These are phyloP conservation scores for Canavalia ensiformis DNA, from an alignment of 306 rosid genomes.

Conservation along the genomic window DNA sequence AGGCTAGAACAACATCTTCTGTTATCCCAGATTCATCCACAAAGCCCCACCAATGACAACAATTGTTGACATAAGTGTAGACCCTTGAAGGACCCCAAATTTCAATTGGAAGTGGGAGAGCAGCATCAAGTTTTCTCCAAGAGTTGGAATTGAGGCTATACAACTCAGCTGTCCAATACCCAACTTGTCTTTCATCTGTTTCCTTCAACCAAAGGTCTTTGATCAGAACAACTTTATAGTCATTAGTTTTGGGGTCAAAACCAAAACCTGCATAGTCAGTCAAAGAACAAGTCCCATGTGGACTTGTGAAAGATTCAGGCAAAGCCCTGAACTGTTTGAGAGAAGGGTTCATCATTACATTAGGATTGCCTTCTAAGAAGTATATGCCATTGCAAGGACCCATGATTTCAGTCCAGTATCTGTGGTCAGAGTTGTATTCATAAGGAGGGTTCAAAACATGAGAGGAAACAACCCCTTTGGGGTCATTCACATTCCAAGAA, in stretches of 20 bases:
- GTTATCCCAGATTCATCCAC: not conserved
- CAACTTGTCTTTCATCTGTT: slow-evolving; percentile 19
- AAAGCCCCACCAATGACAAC: slow-evolving; percentile 25
- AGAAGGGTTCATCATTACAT: slow-evolving; percentile 37
- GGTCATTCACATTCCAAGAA: slow-evolving; percentile 1
- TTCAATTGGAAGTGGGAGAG: slow-evolving; percentile 28
- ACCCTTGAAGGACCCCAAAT: slow-evolving; percentile 13
- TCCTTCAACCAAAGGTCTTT: slow-evolving; percentile 18
- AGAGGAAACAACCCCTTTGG: not conserved
- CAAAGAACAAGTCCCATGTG: slow-evolving; percentile 4
- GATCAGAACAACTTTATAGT: slow-evolving; percentile 43
- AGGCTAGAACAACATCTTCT: slow-evolving; percentile 16
- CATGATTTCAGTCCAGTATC: slow-evolving; percentile 31
- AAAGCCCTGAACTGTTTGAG: slow-evolving; percentile 16
- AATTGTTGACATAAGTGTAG: slow-evolving; percentile 27
- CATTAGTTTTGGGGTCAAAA: slow-evolving; percentile 30
- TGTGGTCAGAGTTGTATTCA: slow-evolving; percentile 18
- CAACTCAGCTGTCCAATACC: slow-evolving; percentile 34
- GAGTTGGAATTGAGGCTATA: slow-evolving; percentile 42
- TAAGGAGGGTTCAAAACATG: slow-evolving; percentile 9
- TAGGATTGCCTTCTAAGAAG: slow-evolving; percentile 28
- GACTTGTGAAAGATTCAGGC: slow-evolving; percentile 4
- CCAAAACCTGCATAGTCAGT: slow-evolving; percentile 26
- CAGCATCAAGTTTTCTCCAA: slow-evolving; percentile 39
- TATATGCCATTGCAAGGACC: slow-evolving; percentile 43